These are phyloP conservation scores for Meyerozyma carpophila DNA, from an alignment of 1,139 yeast species.

Conservation along the genomic window DNA sequence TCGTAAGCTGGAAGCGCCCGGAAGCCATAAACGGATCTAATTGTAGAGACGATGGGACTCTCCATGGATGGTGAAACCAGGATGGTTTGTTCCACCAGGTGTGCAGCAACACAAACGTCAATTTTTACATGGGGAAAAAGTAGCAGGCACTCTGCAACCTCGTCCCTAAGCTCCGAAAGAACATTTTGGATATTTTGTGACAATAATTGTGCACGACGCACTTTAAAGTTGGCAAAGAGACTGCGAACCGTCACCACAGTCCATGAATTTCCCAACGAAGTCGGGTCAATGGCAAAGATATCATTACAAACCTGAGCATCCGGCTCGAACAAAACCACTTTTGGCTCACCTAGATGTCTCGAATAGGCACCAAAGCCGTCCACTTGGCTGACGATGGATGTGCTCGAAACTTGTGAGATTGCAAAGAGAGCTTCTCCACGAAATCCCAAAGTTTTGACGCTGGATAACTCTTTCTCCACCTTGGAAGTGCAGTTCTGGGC, in stretches of 20 bases:
- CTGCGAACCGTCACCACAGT: neutral
- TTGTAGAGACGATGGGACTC: neutral
- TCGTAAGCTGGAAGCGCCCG: neutral
- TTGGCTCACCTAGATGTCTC: neutral
- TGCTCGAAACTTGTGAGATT: neutral
- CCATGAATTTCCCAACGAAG: neutral
- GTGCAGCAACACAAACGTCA: neutral
- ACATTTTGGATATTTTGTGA: neutral
- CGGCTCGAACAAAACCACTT: neutral
- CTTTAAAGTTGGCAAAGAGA: neutral
- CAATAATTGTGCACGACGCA: neutral
- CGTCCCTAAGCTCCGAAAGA: neutral
- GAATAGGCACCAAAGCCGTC: neutral
- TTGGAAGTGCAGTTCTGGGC: conserved; percentile 74
- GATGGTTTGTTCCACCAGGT: neutral
- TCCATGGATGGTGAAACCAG: neutral
- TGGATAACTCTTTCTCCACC: conserved; percentile 41
- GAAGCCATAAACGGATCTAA: neutral
- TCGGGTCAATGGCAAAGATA: neutral
- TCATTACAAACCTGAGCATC: neutral
- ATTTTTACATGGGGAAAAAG: neutral
- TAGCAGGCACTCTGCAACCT: neutral
- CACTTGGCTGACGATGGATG: neutral
- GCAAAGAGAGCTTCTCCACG: conserved; percentile 63
- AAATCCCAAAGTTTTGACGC: conserved; percentile 62